Conservation (phyloP, 345 rosid genomes). For the Erysimum cheiranthoides region DNA sequence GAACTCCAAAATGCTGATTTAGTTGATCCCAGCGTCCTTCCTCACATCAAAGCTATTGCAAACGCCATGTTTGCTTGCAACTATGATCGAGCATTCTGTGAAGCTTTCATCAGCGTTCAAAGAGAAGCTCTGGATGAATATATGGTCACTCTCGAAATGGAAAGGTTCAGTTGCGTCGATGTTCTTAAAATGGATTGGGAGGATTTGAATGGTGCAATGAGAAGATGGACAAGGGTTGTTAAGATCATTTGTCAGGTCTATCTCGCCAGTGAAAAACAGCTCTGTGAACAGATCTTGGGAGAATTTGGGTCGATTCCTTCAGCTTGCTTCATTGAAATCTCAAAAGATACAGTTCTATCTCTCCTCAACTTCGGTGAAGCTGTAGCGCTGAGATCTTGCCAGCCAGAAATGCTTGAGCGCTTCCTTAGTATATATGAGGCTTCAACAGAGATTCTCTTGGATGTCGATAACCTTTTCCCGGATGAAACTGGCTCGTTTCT, state of each 20-base stretch:
- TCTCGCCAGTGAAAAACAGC: constrained; percentile 63
- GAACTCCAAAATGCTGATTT: constrained; percentile 52
- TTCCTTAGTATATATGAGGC: constrained; percentile 76
- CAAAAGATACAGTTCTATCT: constrained; percentile 52
- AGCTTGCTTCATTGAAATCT: constrained; percentile 60
- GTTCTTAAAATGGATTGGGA: constrained; percentile 63
- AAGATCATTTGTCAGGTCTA: constrained; percentile 58
- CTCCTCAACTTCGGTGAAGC: constrained; percentile 86
- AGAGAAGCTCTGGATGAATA: constrained; percentile 69
- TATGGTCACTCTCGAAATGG: constrained; percentile 52
- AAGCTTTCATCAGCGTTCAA: constrained; percentile 55
- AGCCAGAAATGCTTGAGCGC: constrained; percentile 68
- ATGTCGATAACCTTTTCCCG: constrained; percentile 56
- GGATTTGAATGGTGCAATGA: constrained; percentile 57
- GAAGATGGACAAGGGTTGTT: constrained; percentile 69
- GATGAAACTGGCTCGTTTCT: constrained; percentile 60
- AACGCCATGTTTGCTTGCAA: constrained; percentile 66
- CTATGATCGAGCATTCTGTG: constrained; percentile 59
- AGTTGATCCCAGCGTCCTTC: constrained; percentile 56
- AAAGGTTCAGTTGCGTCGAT: constrained; percentile 65
- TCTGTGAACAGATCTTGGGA: constrained; percentile 67
- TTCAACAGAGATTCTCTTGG: constrained; percentile 55
- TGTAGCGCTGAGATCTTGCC: constrained; percentile 55
- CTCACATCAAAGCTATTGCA: constrained; percentile 68
- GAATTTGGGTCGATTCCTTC: constrained; percentile 52